Evolutionary conservation across 139 green algal genomes (phyloP), one percentile per base, ranked within the genome.

Genomic region (Gonium pectorale): DNA sequence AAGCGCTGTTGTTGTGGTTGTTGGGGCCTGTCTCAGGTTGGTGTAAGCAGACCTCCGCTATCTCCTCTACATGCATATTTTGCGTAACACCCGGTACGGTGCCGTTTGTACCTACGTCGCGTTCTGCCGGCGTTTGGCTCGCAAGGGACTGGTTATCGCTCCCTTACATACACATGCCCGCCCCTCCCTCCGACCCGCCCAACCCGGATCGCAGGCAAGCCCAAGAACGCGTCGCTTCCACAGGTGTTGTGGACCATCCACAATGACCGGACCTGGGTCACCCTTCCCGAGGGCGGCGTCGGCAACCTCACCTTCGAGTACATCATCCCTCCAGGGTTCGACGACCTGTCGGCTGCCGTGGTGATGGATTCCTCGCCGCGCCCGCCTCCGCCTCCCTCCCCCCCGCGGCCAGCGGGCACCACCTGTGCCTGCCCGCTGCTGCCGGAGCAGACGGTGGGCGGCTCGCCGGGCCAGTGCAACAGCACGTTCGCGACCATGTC

Each of bases 311-410:
- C 83, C 1, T 91, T 91, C 43, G 29, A 31, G 26, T 91, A 85
- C 63, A 64, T 27, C 33, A 70, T 91, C 0, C 87, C 87, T 27
- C 52, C 87, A n/a, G 80, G 87, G 54, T 88, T 80, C 26, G 87
- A 91, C 66, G 87, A 91, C 43, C 66, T 91, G 37, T 87, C 71
- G 6, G 87, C 87, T 2, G 83, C 87, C 27, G 83, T 91, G 9
- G 77, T 80, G 0, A 86, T 90, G 86, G 33, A 77, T 27, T 17
- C n/a, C 19, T 44, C n/a, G n/a, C 44, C 56, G 17, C 72, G 67
- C 9, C 80, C 86, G 49, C 80, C 86, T 19, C 86, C 72, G 56
- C 85, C 67, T 43, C 54, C 83, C 22, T 41, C 83, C 29, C 80
- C 80, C 21, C 72, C 80, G 0, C 37, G 71, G n/a, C 64, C 68